phyloP scores from a whole-genome alignment of 129 eudicot genomes.

The Chrysanthemum lavandulifolium region DNA sequence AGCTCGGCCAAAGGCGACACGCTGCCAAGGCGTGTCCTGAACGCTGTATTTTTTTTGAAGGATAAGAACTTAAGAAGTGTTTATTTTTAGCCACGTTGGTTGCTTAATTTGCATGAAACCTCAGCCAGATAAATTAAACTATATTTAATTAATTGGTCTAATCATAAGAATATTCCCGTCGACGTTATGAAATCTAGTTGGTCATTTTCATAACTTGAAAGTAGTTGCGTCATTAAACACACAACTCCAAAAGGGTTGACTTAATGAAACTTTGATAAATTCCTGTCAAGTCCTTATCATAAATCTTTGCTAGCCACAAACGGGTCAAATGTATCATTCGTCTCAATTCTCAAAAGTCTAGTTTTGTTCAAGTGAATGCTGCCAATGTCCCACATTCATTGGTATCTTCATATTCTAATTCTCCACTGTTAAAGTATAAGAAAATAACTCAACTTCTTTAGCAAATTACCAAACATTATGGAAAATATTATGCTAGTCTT shows the following conservation, averaged over 20 bases:
- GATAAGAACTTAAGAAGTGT: too few species aligned
- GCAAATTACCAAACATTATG: background rate
- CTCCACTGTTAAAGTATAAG: background rate
- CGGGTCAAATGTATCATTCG: background rate
- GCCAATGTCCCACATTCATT: too few species aligned
- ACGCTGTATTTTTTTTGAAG: background rate
- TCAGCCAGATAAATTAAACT: too few species aligned
- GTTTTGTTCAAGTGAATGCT: too few species aligned
- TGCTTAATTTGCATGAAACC: too few species aligned
- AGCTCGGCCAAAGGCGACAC: too few species aligned
- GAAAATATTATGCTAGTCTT: background rate
- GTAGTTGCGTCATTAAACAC: conserved; percentile 2
- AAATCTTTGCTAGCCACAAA: background rate
- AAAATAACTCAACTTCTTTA: background rate
- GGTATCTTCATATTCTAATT: background rate
- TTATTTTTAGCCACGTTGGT: too few species aligned
- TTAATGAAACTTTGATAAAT: background rate
- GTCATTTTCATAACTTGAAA: background rate
- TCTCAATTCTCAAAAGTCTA: too few species aligned
- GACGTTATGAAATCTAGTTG: background rate
- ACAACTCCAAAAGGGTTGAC: background rate
- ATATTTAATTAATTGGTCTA: too few species aligned
- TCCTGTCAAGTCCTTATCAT: background rate
- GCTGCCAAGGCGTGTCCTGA: too few species aligned
- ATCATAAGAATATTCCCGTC: too few species aligned